Base-by-base conservation (phyloP, 2,329 filamentous ascomycete genomes). In the Diaporthe humulicola region DNA sequence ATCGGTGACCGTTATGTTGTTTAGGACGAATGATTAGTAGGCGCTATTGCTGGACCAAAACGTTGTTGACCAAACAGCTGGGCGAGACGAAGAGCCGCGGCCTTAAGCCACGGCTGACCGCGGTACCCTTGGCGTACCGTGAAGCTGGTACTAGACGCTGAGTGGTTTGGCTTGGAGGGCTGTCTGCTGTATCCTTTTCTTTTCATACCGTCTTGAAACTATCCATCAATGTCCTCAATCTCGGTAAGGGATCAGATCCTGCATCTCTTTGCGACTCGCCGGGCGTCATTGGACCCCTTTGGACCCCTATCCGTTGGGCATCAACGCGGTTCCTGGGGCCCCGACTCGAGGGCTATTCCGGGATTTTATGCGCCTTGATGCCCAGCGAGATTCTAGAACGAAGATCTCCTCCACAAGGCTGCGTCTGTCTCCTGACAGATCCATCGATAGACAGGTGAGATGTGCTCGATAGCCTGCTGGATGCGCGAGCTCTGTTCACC, bases 221-320 rank as follows among this genome's bases (percentile, higher is more conserved):
- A 69, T 54, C 64, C 64, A 69, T 69, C 64, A 69, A 69, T 54
- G 64, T 69, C 64, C 64, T 54, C 64, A 69, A 69, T 69, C 64
- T 69, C 64, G 64, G 48, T 69, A 69, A 54, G 15, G 64, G 64
- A 36, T 69, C 64, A 40, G 48, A 69, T 54, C 48, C 64, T 69
- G 45, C 64, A 69, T 22, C 33, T 69, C 48, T 69, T n/a, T 54
- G 48, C 33, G 45, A 67, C 45, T 48, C 45, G 64, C 64, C 38
- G 1, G 48, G 64, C 45, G 45, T 69, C 33, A 54, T 69, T 67
- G 56, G 56, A 58, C 70, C 60, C 60, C 25, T 64, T 42, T 61
- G 70, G 56, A 61, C 45, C 70, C 70, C 70, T 64, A 54, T 50
- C 33, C 60, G 74, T 75, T 74, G 74, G 71, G 71, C 71, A 74